Base-by-base conservation (phyloP, 805 yeast genomes). In the Nakazawaea sp. region DNA sequence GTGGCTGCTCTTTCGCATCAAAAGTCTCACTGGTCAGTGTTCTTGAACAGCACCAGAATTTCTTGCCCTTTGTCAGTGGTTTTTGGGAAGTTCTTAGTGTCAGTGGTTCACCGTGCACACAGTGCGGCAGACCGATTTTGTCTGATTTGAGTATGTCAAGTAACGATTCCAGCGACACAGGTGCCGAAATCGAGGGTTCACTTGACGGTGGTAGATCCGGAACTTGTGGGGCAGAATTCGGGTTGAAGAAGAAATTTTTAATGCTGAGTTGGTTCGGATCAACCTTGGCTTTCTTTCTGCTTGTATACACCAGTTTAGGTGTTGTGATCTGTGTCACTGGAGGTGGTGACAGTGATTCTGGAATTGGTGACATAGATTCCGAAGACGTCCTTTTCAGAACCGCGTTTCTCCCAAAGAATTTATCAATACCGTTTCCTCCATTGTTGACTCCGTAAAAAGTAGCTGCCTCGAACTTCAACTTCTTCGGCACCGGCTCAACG, bases 1-100 rank as follows among this genome's bases (percentile, higher is more conserved):
- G 26, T 23, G 35, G 15, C 18, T 36, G 13, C 35, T 40, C n/a
- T 12, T 31, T 19, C 27, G 19, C 5, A 34, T 5, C 46, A 42
- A 18, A 43, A 45, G 16, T 64, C 64, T 44, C 52, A 12, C 42
- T 41, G 27, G 37, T 43, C 1, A 50, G 46, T 2, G 64, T 59
- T 42, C 62, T 56, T 0, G 60, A 43, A 48, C 81, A 75, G 17
- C 70, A 61, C 80, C 80, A 75, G 44, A 75, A 75, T 43, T 66
- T 70, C 36, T 57, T 61, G 0, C 80, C 80, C 27, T 59, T 65
- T 47, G 34, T 38, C 41, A 4, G 50, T 37, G 1, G 29, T 27
- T 70, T 67, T 44, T 53, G 62, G 0, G 76, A 72, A 0, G 73
- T 64, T 43, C 68, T 58, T 32, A 75, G 44, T 4, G 64, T 53